Evolutionary conservation across 2,329 filamentous ascomycete species (phyloP), one percentile per base, ranked within the genome.

Genomic region (Emergomyces africanus): DNA sequence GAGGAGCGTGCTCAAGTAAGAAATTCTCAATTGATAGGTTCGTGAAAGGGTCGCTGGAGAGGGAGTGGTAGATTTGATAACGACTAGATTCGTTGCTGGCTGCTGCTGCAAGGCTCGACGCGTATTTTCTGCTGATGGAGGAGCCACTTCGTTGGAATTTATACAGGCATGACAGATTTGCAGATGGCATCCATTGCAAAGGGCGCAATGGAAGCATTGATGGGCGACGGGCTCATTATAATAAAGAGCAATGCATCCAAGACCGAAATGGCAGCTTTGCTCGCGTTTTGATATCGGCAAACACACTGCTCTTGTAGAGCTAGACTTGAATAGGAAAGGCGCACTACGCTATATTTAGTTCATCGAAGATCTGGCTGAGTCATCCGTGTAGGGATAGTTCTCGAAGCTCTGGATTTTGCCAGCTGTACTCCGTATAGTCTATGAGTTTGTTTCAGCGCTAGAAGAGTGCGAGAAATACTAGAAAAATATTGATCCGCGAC

Each of bases 21-120:
- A 89, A 86, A 71, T 97, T 90, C 77, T 99, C 94, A 67, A 96
- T 86, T 37, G 91, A 90, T 60, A 99, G 88, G 74, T 99, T 99
- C 66, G 95, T 77, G 71, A 87, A 92, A 4, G 94, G 90, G 69
- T 95, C 83, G 56, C 74, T 76, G 59, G 83, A 87, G 61, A 75
- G 76, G 12, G 88, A 91, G 61, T 84, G 77, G 74, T 90, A 90
- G 65, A 91, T 80, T 64, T 92, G 87, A 61, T 74, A 70, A 42
- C 65, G 63, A 37, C 72, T 70, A n/a, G 70, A 65, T 28, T 66
- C 63, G 23, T 70, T 69, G 53, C 67, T 67, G 57, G 67, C 69
- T 54, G 74, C 65, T 59, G 70, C 69, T 42, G 71, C 64, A 61
- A 74, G 73, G 46, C 63, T 65, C 42, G 67, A 61, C 54, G 66